A percentile compares a stretch with the other conserved stretches of the same genome.
Conservation (phyloP, 345 rosid species). For the Luvunga scandens region DNA sequence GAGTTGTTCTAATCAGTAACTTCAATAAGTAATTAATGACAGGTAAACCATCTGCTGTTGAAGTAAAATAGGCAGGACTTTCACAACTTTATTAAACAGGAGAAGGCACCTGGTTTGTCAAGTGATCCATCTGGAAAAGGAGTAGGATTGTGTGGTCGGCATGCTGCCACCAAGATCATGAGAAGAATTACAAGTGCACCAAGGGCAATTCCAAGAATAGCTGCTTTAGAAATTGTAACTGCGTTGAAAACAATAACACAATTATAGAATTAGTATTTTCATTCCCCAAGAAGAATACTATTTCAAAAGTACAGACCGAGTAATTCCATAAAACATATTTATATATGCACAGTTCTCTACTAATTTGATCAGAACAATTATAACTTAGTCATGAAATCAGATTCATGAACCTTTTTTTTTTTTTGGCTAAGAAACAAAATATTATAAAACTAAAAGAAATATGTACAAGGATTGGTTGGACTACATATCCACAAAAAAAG, state of each 20-base stretch:
- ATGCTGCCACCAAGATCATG: constrained; percentile 77
- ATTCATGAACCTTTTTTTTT: no score
- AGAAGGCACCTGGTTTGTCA: constrained; percentile 74
- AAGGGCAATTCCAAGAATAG: constrained; percentile 86
- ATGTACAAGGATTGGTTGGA: no score
- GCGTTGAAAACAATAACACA: constrained; percentile 18
- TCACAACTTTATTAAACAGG: background rate
- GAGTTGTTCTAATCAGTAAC: background rate
- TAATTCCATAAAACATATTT: background rate
- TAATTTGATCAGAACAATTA: background rate
- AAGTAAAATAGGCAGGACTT: background rate
- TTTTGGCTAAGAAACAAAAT: no score
- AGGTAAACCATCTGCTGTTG: background rate
- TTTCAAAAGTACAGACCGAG: background rate
- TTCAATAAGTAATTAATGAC: background rate
- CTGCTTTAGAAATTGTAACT: constrained; percentile 85
- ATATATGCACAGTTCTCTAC: background rate
- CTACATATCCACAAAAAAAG: no score
- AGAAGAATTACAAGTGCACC: constrained; percentile 87
- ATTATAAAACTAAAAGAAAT: no score
- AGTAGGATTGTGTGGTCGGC: constrained; percentile 63
- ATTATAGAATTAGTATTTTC: background rate
- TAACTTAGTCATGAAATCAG: background rate
- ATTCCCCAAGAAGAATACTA: background rate
- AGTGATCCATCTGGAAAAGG: constrained; percentile 69